Percentiles rank a stretch among this genome's conserved stretches.
phyloP scores from a whole-genome alignment of 2,329 filamentous ascomycete species.

The Falciphora oryzae region DNA sequence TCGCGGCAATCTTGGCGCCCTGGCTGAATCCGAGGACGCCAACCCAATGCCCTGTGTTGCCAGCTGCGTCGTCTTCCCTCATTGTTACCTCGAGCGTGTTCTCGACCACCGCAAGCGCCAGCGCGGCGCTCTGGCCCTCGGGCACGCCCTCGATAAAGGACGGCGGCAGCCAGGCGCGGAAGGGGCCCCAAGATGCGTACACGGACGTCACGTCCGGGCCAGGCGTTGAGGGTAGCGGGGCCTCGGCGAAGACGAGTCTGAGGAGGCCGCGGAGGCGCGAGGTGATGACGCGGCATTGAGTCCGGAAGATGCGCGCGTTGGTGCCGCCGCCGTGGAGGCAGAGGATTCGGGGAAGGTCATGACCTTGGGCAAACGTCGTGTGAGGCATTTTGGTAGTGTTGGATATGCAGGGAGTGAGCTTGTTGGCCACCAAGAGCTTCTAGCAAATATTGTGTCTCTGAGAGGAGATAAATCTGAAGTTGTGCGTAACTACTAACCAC shows the following conservation, averaged over 20 bases:
- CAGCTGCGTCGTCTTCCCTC: constrained; percentile 40
- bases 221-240: constrained; percentile 57
- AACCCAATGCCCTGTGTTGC: constrained; percentile 52
- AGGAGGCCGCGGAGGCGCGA: constrained; percentile 47
- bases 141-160: constrained; percentile 38
- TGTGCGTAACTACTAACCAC: too few relatives aligned
- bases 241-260: constrained; percentile 66
- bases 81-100: constrained; percentile 34
- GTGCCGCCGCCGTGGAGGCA: constrained; percentile 73
- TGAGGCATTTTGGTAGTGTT: too few relatives aligned
- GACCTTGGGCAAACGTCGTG: too few relatives aligned
- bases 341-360: constrained; percentile 57
- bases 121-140: constrained; percentile 1
- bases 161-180: constrained; percentile 43
- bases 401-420: too few relatives aligned
- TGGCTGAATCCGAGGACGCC: constrained; percentile 62
- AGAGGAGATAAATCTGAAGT: too few relatives aligned
- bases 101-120: background rate
- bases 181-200: constrained; percentile 23
- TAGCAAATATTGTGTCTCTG: too few relatives aligned
- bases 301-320: constrained; percentile 60
- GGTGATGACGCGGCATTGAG: constrained; percentile 54
- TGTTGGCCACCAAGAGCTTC: too few relatives aligned
- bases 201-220: constrained; percentile 51
- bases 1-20: constrained; percentile 56